A percentile compares a stretch with the other conserved stretches of the same genome.
Evolutionary conservation across 2,329 filamentous ascomycete genomes (phyloP).

Genomic region (Aschersonia sp.): DNA sequence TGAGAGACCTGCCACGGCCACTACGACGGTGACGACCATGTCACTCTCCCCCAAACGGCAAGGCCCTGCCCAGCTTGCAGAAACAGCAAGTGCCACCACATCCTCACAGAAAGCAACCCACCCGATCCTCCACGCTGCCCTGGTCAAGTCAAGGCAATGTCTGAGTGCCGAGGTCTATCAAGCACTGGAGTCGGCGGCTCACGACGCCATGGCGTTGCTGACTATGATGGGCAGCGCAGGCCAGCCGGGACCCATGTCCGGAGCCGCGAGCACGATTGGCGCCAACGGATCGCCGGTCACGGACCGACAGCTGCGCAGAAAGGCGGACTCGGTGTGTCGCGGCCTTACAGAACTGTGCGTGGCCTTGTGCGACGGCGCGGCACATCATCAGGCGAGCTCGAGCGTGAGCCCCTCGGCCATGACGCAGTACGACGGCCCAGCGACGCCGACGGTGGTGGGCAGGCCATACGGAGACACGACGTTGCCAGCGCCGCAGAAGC

Average conservation of each 20-base stretch:
- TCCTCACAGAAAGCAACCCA: conserved; percentile 45
- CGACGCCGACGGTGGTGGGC: conserved; percentile 31
- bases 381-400: conserved; percentile 6
- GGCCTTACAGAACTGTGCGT: conserved; percentile 87
- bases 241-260: conserved; percentile 53
- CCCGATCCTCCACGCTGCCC: conserved; percentile 65
- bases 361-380: conserved; percentile 47
- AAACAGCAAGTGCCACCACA: conserved; percentile 26
- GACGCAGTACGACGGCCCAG: conserved; percentile 14
- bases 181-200: conserved; percentile 65
- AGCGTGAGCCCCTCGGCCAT: conserved; percentile 3
- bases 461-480: conserved; percentile 21
- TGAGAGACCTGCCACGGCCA: conserved; percentile 80
- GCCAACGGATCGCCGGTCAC: conserved; percentile 37
- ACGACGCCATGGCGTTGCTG: conserved; percentile 67
- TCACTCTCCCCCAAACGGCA: conserved; percentile 74
- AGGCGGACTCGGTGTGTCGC: conserved; percentile 84
- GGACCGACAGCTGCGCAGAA: conserved; percentile 76
- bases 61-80: conserved; percentile 10
- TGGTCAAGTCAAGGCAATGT: conserved; percentile 61
- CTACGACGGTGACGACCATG: conserved; percentile 79
- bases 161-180: conserved; percentile 60
- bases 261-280: conserved; percentile 49
- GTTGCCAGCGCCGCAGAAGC: conserved; percentile 23
- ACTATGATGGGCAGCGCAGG: conserved; percentile 63